Evolutionary conservation across 1,284 basidiomycete genomes (phyloP).

Genomic region (Tilletia indica): DNA sequence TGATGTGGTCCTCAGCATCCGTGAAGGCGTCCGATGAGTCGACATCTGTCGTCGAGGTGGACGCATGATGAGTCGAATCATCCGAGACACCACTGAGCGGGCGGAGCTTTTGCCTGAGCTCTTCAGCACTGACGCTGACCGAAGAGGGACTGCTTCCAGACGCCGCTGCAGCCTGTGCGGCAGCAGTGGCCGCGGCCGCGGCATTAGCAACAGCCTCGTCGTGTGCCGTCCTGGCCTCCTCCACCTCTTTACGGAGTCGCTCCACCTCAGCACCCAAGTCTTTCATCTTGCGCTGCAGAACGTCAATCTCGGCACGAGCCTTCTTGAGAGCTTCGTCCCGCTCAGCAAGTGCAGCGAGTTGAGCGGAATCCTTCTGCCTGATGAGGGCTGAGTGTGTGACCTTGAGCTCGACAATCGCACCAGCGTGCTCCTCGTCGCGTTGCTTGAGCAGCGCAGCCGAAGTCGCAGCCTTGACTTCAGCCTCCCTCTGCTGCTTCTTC

Average conservation of each 20-base stretch:
- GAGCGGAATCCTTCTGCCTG: slow-evolving; percentile 5
- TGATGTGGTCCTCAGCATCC: slow-evolving; percentile 30
- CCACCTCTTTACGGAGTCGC: slow-evolving; percentile 24
- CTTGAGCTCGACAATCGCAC: background rate
- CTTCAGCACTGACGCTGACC: slow-evolving; percentile 21
- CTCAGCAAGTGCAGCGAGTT: background rate
- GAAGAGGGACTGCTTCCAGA: background rate
- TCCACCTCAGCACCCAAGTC: slow-evolving; percentile 33
- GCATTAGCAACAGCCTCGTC: slow-evolving; percentile 31
- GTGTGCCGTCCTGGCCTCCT: background rate
- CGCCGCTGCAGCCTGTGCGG: slow-evolving; percentile 30
- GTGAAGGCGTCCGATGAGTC: slow-evolving; percentile 32
- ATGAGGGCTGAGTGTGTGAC: background rate
- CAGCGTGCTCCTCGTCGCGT: slow-evolving; percentile 15
- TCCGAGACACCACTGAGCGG: slow-evolving; percentile 19
- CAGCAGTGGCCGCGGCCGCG: slow-evolving; percentile 31
- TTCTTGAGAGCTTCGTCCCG: background rate
- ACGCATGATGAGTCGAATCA: slow-evolving; percentile 26
- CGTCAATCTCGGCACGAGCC: background rate
- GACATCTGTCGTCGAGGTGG: slow-evolving; percentile 28
- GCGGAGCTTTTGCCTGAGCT: slow-evolving; percentile 17
- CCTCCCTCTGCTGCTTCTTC: background rate
- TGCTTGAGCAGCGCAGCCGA: slow-evolving; percentile 1
- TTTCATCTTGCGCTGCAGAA: slow-evolving; percentile 19
- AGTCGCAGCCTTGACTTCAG: slow-evolving; percentile 1